Conservation (phyloP, 1,284 basidiomycete genomes). For the Ceratobasidium sp. region DNA sequence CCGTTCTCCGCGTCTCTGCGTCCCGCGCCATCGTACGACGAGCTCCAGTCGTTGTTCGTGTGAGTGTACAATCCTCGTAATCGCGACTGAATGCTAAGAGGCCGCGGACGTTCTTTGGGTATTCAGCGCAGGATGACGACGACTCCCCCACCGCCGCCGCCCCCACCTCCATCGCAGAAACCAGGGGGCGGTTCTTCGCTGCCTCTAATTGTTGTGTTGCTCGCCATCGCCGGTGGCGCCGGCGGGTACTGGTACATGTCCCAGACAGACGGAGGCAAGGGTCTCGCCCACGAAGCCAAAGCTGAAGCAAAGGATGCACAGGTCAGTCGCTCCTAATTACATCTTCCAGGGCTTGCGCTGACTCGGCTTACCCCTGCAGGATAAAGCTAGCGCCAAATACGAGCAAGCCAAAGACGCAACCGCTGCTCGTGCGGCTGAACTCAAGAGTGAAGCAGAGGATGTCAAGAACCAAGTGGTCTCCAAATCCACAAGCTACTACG, state of each 20-base stretch:
- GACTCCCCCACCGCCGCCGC: slow-evolving; percentile 13
- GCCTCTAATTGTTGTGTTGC: slow-evolving; percentile 39
- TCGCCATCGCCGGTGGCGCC: slow-evolving; percentile 44
- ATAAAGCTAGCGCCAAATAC: slow-evolving; percentile 34
- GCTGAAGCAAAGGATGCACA: slow-evolving; percentile 27
- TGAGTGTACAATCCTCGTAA: background rate
- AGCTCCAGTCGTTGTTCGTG: slow-evolving; percentile 19
- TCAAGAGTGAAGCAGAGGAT: slow-evolving; percentile 13
- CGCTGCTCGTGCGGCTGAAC: slow-evolving; percentile 15
- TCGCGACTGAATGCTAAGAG: background rate
- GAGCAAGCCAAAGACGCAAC: slow-evolving; percentile 27
- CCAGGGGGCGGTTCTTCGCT: slow-evolving; percentile 38
- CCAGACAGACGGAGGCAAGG: slow-evolving; percentile 41
- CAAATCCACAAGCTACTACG: slow-evolving; percentile 25
- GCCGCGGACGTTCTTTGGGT: background rate
- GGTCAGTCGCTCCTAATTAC: slow-evolving; percentile 26
- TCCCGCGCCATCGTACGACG: slow-evolving; percentile 18
- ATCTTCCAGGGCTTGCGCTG: background rate
- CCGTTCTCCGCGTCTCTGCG: slow-evolving; percentile 24
- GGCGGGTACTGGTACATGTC: slow-evolving; percentile 43
- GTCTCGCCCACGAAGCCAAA: slow-evolving; percentile 42
- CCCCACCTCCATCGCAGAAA: slow-evolving; percentile 1
- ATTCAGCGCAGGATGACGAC: slow-evolving; percentile 31
- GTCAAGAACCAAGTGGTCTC: slow-evolving; percentile 28
- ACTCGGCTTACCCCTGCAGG: slow-evolving; percentile 12